Conservation (phyloP, 495 filamentous ascomycete species). For the Darksidea phi region DNA sequence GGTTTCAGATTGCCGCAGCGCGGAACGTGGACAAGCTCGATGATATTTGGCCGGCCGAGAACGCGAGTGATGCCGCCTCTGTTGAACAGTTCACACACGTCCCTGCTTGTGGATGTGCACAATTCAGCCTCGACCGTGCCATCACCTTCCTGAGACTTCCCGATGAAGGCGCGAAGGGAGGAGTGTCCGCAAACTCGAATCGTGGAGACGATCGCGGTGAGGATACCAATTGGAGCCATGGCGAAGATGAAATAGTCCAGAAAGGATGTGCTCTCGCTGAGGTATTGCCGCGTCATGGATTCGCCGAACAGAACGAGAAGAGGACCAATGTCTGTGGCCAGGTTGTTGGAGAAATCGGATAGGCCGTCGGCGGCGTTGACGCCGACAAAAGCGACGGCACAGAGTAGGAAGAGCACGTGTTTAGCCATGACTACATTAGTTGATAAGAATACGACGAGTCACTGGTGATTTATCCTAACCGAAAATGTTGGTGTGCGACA, state of each 20-base stretch:
- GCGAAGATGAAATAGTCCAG: constrained; percentile 39
- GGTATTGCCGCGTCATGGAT: constrained; percentile 53
- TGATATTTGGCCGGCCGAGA: constrained; percentile 1
- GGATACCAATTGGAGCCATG: constrained; percentile 15
- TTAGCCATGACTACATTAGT: too few relatives aligned
- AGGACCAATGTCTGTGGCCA: constrained; percentile 36
- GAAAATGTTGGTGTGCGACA: too few relatives aligned
- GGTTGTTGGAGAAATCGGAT: too few relatives aligned
- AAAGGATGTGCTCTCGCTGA: constrained; percentile 52
- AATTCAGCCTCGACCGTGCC: constrained; percentile 1
- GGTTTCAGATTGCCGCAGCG: neutral
- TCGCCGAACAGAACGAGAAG: constrained; percentile 38
- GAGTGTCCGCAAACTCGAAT: constrained; percentile 14
- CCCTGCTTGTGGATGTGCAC: neutral
- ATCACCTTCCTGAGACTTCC: constrained; percentile 1
- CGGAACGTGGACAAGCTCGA: neutral
- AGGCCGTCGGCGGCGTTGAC: too few relatives aligned
- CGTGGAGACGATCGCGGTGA: constrained; percentile 4
- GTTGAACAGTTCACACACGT: constrained; percentile 7
- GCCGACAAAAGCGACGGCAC: too few relatives aligned
- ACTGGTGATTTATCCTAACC: too few relatives aligned
- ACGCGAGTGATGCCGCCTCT: neutral
- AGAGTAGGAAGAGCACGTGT: too few relatives aligned
- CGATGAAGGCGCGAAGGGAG: constrained; percentile 31
- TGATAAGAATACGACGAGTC: too few relatives aligned